Base-by-base conservation (phyloP, 2,329 filamentous ascomycete genomes). In the Phaeosphaeria sp. region DNA sequence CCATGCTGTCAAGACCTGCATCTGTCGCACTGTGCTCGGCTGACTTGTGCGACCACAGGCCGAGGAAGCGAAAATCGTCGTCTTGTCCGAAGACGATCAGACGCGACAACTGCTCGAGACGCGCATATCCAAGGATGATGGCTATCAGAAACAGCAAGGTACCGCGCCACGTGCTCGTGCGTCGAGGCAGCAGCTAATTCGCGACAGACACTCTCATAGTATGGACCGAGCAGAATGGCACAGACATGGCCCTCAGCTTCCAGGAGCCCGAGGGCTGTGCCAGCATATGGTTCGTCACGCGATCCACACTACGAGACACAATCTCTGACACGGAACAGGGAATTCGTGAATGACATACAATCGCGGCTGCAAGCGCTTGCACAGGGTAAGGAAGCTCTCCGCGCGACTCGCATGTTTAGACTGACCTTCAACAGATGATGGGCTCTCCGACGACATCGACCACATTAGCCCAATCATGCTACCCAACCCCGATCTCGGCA, bases 61-160 rank as follows among this genome's bases (percentile, higher is more conserved):
- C 78, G 92, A 94, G 79, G 92, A 96, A 75, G 91, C 93, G 53
- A 88, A 90, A 73, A 93, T 99, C 66, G 84, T 92, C 59, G 95
- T 99, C 69, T 89, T 96, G 72, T 97, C 94, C 57, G 95, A 99
- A 81, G 95, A 98, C 66, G 88, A 96, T 61, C 92, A 93, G 50
- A 87, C 90, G 52, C 88, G 92, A 63, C 86, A 92, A 63, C 83
- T 99, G 39, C 83, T 99, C 58, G 92, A 97, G 78, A 97, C 94
- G 39, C 90, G 87, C 73, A 96, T 99, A 64, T 87, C 88, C 61
- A 96, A 93, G 77, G 93, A 97, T 73, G 94, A 98, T 86, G 91
- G 91, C 58, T 98, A 98, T 75, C 93, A 98, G 80, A 97, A 97
- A 80, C 95, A 99, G 78, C 94, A 98, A 89, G 92, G 92, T 90